Evolutionary conservation across 2,329 filamentous ascomycete species (phyloP), one percentile per base, ranked within the genome.

Genomic region (Pseudovirgaria hyperparasitica): DNA sequence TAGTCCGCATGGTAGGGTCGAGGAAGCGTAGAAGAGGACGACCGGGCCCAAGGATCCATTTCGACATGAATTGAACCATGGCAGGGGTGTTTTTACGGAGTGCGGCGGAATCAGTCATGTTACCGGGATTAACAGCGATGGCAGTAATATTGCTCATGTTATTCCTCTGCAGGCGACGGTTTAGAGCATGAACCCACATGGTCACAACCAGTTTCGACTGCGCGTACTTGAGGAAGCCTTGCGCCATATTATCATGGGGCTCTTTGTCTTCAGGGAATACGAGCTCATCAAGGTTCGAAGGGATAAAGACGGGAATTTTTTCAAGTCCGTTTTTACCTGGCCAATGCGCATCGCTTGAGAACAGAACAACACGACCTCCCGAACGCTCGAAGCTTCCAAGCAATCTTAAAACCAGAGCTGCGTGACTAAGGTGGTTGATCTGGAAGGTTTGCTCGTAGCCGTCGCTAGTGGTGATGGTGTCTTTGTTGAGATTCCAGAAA

Each of bases 211-310:
- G 35, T 35, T 63, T 65, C 1, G 55, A 52, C 14, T 50, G 52
- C 3, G 46, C 59, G 36, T 64, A 66, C 28, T 57, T 42, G 28
- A 58, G 49, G 17, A 61, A 62, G 3, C 60, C 60, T 5, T 45
- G 40, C 4, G 53, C 59, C 13, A 49, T 34, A 13, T 50, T 43
- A 11, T 62, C 50, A 1, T 28, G 28, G 3, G 29, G 20, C 2
- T 33, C 31, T 31, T 58, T 52, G 3, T 40, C 29, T 1, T 24
- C 16, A 2, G 56, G 54, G 25, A 54, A 48, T 6, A 54, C 43
- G 23, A 62, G 39, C 3, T 43, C 20, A 4, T 58, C 52, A 3
- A 60, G 23, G 24, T 58, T 40, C 2, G 27, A 19, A 4, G 41
- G 41, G 19, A 63, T 42, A 1, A 20, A 30, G 2, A 58, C 47